phyloP scores from a whole-genome alignment of 257 asterid genomes.

The Capsicum rhomboideum region DNA sequence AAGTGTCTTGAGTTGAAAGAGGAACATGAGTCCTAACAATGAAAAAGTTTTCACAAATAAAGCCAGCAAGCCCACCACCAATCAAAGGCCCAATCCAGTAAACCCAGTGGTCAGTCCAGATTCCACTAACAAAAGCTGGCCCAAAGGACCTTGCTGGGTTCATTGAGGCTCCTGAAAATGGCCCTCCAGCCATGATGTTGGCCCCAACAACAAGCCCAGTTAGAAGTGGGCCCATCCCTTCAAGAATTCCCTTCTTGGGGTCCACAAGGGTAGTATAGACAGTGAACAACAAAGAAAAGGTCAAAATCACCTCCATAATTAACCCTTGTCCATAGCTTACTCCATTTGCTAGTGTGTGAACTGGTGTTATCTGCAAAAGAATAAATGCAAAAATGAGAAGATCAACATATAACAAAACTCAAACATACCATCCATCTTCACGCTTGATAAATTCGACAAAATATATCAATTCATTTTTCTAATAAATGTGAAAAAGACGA shows the following conservation, averaged over 20 bases:
- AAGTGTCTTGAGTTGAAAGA: constrained; percentile 32
- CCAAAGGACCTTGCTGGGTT: constrained; percentile 94
- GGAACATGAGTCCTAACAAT: constrained; percentile 53
- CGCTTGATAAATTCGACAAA: too few species aligned
- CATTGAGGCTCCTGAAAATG: constrained; percentile 92
- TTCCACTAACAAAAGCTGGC: constrained; percentile 78
- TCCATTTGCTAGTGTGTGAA: constrained; percentile 72
- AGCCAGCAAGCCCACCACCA: constrained; percentile 90
- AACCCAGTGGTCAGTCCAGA: constrained; percentile 93
- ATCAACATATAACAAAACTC: neutral
- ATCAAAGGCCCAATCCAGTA: constrained; percentile 93
- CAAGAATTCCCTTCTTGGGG: constrained; percentile 77
- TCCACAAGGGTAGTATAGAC: constrained; percentile 90
- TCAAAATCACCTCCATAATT: constrained; percentile 74
- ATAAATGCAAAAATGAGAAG: neutral
- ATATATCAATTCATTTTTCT: too few species aligned
- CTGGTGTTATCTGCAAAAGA: constrained; percentile 62
- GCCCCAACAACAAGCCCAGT: constrained; percentile 92
- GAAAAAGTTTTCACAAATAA: constrained; percentile 68
- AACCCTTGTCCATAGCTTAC: constrained; percentile 57
- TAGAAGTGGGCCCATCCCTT: constrained; percentile 77
- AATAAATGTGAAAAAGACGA: too few species aligned
- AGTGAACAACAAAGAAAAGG: constrained; percentile 74
- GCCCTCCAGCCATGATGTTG: constrained; percentile 89
- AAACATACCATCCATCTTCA: too few species aligned